phyloP scores from a whole-genome alignment of 176 grass and related monocot species.

The Rhipidocladum racemiflorum region DNA sequence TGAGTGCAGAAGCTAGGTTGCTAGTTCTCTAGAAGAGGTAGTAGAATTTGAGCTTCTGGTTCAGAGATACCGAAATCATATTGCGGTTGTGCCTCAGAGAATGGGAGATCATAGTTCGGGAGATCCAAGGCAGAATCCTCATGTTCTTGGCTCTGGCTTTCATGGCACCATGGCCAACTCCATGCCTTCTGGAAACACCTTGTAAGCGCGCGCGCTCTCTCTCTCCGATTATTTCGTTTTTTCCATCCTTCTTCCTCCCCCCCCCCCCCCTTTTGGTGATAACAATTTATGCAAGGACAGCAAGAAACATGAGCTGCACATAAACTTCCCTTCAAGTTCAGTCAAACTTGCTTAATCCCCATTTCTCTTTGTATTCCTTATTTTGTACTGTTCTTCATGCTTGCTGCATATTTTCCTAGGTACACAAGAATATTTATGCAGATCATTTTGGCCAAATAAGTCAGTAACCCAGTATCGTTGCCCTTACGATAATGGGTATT shows the following conservation, averaged over 20 bases:
- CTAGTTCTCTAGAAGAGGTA: constrained; percentile 2
- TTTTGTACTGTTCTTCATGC: constrained; percentile 16
- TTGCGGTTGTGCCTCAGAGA: neutral
- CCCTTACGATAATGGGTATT: neutral
- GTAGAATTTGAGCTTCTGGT: neutral
- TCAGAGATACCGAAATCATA: neutral
- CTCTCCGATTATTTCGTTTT: neutral
- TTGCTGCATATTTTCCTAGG: neutral
- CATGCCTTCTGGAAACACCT: constrained; percentile 39
- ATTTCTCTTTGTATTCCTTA: neutral
- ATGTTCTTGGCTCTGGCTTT: constrained; percentile 45
- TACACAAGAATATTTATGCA: neutral
- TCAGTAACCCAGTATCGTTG: neutral
- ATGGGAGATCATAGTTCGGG: constrained; percentile 45
- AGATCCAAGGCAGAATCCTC: constrained; percentile 38
- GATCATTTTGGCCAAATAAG: constrained; percentile 5
- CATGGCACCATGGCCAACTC: constrained; percentile 36
- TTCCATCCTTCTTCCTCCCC: neutral
- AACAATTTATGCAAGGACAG: neutral
- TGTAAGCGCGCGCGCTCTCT: constrained; percentile 23
- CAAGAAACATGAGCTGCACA: neutral
- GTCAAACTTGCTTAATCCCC: neutral
- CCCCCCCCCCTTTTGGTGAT: too few species aligned
- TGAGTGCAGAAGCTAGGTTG: constrained; percentile 9
- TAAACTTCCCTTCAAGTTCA: neutral